Percentiles rank a stretch among this genome's conserved stretches.
Conservation (phyloP, 768 basidiomycete species). For the Zangia roseola region DNA sequence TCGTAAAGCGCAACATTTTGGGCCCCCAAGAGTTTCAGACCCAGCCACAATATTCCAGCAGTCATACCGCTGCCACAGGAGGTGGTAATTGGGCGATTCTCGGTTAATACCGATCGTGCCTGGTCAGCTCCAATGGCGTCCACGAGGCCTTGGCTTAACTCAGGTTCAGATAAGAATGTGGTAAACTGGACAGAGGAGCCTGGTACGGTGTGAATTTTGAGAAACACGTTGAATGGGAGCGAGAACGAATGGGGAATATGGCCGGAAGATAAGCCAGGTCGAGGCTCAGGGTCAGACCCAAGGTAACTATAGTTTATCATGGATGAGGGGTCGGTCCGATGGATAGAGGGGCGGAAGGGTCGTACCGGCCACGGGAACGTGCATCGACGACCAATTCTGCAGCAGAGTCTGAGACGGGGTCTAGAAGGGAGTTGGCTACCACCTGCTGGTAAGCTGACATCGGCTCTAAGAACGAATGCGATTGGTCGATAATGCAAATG, state of each 20-base stretch:
- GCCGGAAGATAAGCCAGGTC: constrained; percentile 82
- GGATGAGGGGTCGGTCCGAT: constrained; percentile 3
- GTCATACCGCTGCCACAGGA: constrained; percentile 98
- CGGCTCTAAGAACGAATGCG: constrained; percentile 13
- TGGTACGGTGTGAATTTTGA: constrained; percentile 41
- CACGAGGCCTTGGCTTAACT: constrained; percentile 59
- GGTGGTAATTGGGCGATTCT: constrained; percentile 61
- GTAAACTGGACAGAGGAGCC: constrained; percentile 48
- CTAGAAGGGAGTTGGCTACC: constrained; percentile 60
- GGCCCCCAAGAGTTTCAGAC: constrained; percentile 70
- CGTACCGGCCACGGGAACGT: constrained; percentile 75
- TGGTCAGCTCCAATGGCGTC: constrained; percentile 60
- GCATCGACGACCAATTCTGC: constrained; percentile 86
- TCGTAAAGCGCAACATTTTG: constrained; percentile 79
- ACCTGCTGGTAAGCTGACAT: constrained; percentile 76
- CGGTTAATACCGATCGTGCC: constrained; percentile 56
- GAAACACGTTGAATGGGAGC: constrained; percentile 78
- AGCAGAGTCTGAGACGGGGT: constrained; percentile 40
- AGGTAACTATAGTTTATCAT: constrained; percentile 53
- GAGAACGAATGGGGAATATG: constrained; percentile 89
- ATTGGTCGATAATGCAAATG: constrained; percentile 34
- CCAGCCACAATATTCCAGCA: constrained; percentile 92
- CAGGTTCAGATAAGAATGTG: constrained; percentile 54
- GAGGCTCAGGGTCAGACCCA: constrained; percentile 85
- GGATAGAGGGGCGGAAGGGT: constrained; percentile 3